A percentile compares a stretch with the other conserved stretches of the same genome.
Conservation (phyloP, 164 flowering plant genomes). For the Hamamelis virginiana region DNA sequence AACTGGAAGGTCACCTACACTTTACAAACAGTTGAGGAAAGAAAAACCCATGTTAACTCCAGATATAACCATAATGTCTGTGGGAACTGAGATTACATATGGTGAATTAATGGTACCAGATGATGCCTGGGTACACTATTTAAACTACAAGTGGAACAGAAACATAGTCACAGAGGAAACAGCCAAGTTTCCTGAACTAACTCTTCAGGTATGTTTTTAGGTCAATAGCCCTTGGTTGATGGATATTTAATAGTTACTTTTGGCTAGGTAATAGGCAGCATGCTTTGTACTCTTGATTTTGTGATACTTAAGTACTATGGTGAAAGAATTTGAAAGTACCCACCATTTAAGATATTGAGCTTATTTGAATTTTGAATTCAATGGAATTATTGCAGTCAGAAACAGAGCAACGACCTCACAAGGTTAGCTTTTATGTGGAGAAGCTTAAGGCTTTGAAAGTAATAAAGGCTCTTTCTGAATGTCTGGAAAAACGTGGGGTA, state of each 20-base stretch:
- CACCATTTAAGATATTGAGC: neutral
- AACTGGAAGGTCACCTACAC: constrained; percentile 89
- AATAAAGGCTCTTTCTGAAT: constrained; percentile 53
- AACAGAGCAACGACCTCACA: constrained; percentile 89
- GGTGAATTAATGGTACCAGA: constrained; percentile 87
- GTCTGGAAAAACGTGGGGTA: constrained; percentile 79
- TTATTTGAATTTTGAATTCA: constrained; percentile 5
- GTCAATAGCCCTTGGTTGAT: neutral
- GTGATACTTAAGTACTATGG: neutral
- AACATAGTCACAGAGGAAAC: constrained; percentile 75
- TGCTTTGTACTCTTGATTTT: neutral
- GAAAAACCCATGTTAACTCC: constrained; percentile 97
- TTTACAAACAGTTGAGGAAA: constrained; percentile 86
- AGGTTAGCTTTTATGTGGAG: constrained; percentile 85
- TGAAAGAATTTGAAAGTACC: neutral
- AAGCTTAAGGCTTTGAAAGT: constrained; percentile 73
- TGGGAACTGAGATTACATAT: constrained; percentile 97
- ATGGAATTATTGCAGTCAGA: constrained; percentile 58
- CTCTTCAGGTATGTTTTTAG: constrained; percentile 62
- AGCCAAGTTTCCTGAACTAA: constrained; percentile 72
- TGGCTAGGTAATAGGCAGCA: neutral
- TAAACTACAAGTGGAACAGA: constrained; percentile 85
- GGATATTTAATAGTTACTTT: neutral
- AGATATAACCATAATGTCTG: constrained; percentile 96
- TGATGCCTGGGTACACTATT: constrained; percentile 71